Conservation (phyloP, 768 basidiomycete genomes). For the Xerocomellus intermedius region DNA sequence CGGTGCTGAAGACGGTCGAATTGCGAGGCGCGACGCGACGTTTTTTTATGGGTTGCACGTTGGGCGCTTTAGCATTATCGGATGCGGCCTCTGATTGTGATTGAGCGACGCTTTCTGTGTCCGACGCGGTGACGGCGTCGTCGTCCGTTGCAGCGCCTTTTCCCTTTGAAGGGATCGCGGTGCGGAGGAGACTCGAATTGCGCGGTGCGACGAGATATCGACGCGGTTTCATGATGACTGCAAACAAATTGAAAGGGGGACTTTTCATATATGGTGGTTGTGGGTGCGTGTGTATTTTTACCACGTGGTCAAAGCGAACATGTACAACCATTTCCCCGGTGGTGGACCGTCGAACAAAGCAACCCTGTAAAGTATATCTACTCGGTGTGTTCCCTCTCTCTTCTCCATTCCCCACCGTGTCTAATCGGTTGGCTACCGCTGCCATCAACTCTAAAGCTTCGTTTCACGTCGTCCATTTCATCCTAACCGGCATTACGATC, state of each 20-base stretch:
- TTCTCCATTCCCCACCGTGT: not conserved
- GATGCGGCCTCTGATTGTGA: slow-evolving; percentile 17
- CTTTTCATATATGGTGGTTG: slow-evolving; percentile 7
- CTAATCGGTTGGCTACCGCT: not conserved
- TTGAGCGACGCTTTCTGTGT: slow-evolving; percentile 26
- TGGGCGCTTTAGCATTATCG: slow-evolving; percentile 29
- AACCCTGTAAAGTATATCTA: not conserved
- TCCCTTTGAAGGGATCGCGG: slow-evolving; percentile 33
- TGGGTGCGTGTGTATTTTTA: slow-evolving; percentile 19
- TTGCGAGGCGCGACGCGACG: no score
- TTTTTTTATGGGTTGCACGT: slow-evolving; percentile 67
- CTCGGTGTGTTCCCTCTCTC: not conserved
- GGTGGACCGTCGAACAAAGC: not conserved
- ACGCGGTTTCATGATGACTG: not conserved
- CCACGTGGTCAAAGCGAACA: slow-evolving; percentile 12
- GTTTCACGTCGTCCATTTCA: not conserved
- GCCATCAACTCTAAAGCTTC: not conserved
- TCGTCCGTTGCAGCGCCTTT: slow-evolving; percentile 34
- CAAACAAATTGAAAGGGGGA: not conserved
- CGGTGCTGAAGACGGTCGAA: not conserved
- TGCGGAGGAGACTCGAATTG: not conserved
- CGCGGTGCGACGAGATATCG: not conserved
- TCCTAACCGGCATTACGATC: not conserved
- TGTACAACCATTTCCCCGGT: not conserved
- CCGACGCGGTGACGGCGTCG: slow-evolving; percentile 32